Evolutionary conservation across 805 yeast species (phyloP), one percentile per base, ranked within the genome.

Genomic region (Helenozyma baotianmanensis): DNA sequence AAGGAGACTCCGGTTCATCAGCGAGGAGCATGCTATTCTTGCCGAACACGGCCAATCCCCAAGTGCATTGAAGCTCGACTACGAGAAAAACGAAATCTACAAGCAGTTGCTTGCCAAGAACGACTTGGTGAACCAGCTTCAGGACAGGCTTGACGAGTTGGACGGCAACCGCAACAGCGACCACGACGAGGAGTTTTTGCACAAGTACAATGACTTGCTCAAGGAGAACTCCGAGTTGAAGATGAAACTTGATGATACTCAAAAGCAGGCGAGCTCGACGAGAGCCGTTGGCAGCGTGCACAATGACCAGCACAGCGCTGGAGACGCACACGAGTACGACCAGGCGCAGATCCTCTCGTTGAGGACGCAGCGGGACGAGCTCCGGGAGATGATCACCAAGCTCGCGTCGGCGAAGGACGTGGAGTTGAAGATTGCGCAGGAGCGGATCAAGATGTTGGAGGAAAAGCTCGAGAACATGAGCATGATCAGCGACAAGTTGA

Each of bases 1-100:
- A 51, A 64, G 90, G 40, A 62, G 74, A 42, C 70, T 76, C 35
- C 59, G 94, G 32, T 78, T 72, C 43, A 74, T 80, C 18, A 79
- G 86, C 18, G 92, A 83, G 47, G 89, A 82, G 41, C 79, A 80
- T 43, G 74, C 80, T 0, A 50, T 82, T 21, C 54, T 78, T 23
- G 52, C 68, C 39, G 83, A 78, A 41, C 63, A 72, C 43, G 76
- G 78, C 9, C 58, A 61, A 31, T 53, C 64, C 18, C 80, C 84
- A 18, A 67, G 76, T 31, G 60, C 77, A 12, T 60, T 78, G 19
- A 78, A 78, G 32, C 51, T 80, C 39, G 69, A 73, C 22, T 73
- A 74, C 45, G 77, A 76, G 37, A 74, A 77, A 39, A 68, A 78
- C 4, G 74, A 70, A 31, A 47, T 81, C 36, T 69, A 65, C 46